Percentiles rank a stretch among this genome's conserved stretches.
phyloP scores from a whole-genome alignment of 2,329 filamentous ascomycete genomes.

The Fusarium mundagurra region DNA sequence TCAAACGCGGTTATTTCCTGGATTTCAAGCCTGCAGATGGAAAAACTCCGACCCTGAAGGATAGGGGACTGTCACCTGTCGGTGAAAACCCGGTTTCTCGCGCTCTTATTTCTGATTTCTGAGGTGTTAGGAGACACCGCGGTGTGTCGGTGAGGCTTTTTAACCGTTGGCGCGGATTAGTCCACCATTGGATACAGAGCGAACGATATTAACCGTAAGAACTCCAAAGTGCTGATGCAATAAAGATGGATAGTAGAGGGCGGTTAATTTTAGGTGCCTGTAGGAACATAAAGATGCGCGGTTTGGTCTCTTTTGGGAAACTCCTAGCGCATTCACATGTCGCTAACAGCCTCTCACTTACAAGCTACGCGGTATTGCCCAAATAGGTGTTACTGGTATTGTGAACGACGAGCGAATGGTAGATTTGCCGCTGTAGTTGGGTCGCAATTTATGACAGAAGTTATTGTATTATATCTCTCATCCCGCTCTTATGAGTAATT shows the following conservation, averaged over 20 bases:
- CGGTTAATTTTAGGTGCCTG: neutral
- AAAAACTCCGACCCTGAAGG: neutral
- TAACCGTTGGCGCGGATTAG: conserved; percentile 1
- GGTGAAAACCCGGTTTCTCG: conserved; percentile 36
- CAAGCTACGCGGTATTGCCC: conserved; percentile 19
- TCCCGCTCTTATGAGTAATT: conserved; percentile 10
- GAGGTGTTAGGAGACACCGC: neutral
- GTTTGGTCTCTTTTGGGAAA: conserved; percentile 27
- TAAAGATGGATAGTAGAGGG: neutral
- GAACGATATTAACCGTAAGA: neutral
- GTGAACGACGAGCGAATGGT: conserved; percentile 8
- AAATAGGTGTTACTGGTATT: neutral
- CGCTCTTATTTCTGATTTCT: conserved; percentile 11
- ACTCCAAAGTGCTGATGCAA: neutral
- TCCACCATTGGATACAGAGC: neutral
- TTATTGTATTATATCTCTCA: conserved; percentile 20
- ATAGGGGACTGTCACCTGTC: conserved; percentile 3
- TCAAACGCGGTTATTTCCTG: neutral
- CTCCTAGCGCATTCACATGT: conserved; percentile 27
- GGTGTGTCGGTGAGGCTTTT: conserved; percentile 32
- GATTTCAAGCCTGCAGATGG: conserved; percentile 10
- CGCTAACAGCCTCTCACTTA: neutral
- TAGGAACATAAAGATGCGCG: neutral
- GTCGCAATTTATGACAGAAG: conserved; percentile 31
- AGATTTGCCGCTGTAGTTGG: conserved; percentile 27